These are phyloP conservation scores for Septoria linicola DNA, from an alignment of 2,329 filamentous ascomycete genomes.

Conservation along the genomic window DNA sequence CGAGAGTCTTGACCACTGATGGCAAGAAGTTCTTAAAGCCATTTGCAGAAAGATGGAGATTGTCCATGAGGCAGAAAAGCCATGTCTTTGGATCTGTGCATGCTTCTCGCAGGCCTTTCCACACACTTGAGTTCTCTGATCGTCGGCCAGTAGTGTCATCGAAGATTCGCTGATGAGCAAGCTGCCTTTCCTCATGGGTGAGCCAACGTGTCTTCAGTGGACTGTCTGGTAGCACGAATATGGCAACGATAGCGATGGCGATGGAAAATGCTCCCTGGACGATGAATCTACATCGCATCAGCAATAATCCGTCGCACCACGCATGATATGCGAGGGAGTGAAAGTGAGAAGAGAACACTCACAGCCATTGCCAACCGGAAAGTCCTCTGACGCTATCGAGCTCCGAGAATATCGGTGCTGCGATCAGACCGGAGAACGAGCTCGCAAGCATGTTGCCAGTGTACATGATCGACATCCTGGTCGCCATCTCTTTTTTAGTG, in stretches of 20 bases:
- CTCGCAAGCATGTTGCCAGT: conserved; percentile 49
- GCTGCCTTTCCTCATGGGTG: conserved; percentile 22
- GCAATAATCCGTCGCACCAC: too few species aligned
- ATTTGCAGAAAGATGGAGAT: conserved; percentile 14
- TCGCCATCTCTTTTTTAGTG: conserved; percentile 46
- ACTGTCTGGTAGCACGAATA: conserved; percentile 63
- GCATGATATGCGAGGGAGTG: too few species aligned
- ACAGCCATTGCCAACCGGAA: conserved; percentile 51
- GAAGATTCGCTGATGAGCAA: conserved; percentile 15
- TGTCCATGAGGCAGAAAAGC: conserved; percentile 17
- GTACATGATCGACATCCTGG: conserved; percentile 30
- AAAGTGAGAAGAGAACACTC: not conserved
- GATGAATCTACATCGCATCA: conserved; percentile 50
- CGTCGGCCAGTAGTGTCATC: conserved; percentile 13
- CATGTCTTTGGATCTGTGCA: conserved; percentile 12
- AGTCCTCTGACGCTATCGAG: conserved; percentile 60
- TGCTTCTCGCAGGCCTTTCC: conserved; percentile 15
- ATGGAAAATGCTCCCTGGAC: conserved; percentile 68
- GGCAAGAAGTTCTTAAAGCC: conserved; percentile 38
- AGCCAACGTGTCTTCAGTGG: conserved; percentile 43
- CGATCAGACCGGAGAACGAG: conserved; percentile 63
- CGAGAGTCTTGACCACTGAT: conserved; percentile 40
- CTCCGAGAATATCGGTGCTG: conserved; percentile 58
- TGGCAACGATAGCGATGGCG: conserved; percentile 56
- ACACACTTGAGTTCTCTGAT: conserved; percentile 11